phyloP scores from a whole-genome alignment of 2,329 filamentous ascomycete species.

The Leptographium wingfieldii region DNA sequence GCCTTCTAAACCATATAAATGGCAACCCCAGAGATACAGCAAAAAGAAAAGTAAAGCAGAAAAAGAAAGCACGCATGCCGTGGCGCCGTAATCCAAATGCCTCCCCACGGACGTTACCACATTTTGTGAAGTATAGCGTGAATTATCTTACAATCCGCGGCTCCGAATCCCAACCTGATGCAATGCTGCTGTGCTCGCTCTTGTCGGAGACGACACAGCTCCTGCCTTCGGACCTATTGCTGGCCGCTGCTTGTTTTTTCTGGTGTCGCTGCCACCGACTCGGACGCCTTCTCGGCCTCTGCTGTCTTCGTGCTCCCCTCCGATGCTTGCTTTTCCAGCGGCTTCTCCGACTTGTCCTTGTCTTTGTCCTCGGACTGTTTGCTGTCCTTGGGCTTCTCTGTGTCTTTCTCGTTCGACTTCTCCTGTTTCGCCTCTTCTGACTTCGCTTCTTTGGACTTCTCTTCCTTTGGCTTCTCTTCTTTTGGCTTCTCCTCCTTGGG shows the following conservation, averaged over 20 bases:
- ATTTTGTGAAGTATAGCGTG: neutral
- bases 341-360: neutral
- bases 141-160: neutral
- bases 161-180: neutral
- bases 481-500: neutral
- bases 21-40: neutral
- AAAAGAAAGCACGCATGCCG: neutral
- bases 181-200: neutral
- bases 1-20: too few species aligned
- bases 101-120: neutral
- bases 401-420: neutral
- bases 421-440: neutral
- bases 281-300: neutral
- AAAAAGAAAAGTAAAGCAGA: neutral
- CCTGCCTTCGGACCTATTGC: neutral
- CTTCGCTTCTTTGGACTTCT: constrained; percentile 3
- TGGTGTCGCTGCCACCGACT: neutral
- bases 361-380: neutral
- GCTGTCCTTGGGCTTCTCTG: neutral
- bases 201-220: neutral
- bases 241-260: neutral
- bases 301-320: neutral
- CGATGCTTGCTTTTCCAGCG: neutral
- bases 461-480: constrained; percentile 3
- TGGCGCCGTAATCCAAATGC: neutral